Percentiles rank a stretch among this genome's conserved stretches.
These are phyloP conservation scores for Ogataea populi-albae DNA, from an alignment of 805 yeast species.

Conservation along the genomic window DNA sequence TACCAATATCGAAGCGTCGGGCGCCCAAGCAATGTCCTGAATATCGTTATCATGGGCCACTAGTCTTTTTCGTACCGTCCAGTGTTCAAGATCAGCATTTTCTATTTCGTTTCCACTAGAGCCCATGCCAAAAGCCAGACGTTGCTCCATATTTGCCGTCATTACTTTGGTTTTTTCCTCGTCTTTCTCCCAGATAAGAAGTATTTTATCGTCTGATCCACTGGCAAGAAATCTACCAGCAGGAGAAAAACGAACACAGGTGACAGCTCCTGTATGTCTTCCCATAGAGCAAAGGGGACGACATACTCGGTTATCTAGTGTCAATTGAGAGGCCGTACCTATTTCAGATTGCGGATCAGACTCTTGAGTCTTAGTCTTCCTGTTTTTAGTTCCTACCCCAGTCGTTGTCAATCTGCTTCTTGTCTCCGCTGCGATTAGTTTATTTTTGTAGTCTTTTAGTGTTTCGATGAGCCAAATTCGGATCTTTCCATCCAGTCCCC, in stretches of 20 bases:
- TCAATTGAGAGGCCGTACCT: conserved; percentile 4
- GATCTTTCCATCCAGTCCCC: conserved; percentile 91
- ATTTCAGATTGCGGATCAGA: conserved; percentile 2
- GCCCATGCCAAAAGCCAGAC: conserved; percentile 15
- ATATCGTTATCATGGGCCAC: conserved; percentile 98
- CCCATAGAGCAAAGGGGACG: conserved; percentile 86
- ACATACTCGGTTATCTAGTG: conserved; percentile 32
- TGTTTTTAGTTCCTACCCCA: conserved; percentile 12
- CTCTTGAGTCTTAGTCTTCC: conserved; percentile 4
- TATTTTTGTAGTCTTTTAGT: conserved; percentile 40
- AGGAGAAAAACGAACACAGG: conserved; percentile 89
- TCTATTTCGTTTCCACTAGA: conserved; percentile 46
- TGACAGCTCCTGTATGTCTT: conserved; percentile 95
- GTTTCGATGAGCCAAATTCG: conserved; percentile 79
- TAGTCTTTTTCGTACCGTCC: conserved; percentile 89
- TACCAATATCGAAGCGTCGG: conserved; percentile 85
- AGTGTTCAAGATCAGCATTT: conserved; percentile 76
- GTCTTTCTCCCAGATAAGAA: conserved; percentile 90
- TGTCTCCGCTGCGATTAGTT: conserved; percentile 21
- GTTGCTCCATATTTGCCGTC: conserved; percentile 27
- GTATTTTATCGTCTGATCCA: conserved; percentile 92
- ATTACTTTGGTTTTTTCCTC: conserved; percentile 54
- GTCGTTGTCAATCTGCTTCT: conserved; percentile 7
- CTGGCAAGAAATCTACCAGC: conserved; percentile 88
- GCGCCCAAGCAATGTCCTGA: conserved; percentile 98